These are phyloP conservation scores for Hapsidospora chrysogenum DNA, from an alignment of 495 filamentous ascomycete genomes.

Conservation along the genomic window DNA sequence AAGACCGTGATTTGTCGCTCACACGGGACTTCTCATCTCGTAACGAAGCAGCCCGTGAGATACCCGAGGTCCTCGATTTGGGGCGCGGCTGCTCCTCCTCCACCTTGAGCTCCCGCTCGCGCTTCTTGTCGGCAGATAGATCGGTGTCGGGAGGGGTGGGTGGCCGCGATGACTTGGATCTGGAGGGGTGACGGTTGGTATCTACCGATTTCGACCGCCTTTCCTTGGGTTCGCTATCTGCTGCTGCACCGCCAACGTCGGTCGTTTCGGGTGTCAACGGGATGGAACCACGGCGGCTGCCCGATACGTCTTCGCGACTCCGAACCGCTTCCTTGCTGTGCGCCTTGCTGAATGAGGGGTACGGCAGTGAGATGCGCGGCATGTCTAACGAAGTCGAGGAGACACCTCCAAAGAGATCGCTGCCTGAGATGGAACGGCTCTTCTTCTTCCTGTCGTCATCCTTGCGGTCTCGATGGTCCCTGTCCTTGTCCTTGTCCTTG, in stretches of 20 bases:
- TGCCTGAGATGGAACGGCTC: constrained; percentile 24
- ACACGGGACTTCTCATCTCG: constrained; percentile 23
- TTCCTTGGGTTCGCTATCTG: constrained; percentile 1
- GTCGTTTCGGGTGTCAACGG: constrained; percentile 68
- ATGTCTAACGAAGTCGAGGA: constrained; percentile 16
- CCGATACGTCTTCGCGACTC: constrained; percentile 38
- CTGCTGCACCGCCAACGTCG: constrained; percentile 28
- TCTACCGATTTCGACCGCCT: constrained; percentile 22
- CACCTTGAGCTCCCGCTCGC: constrained; percentile 16
- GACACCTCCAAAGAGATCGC: constrained; percentile 25
- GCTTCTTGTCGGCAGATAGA: constrained; percentile 26
- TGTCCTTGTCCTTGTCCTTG: constrained; percentile 5
- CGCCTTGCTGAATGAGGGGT: constrained; percentile 75
- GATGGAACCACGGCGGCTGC: constrained; percentile 18
- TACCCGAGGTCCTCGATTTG: constrained; percentile 19
- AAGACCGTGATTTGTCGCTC: constrained; percentile 27
- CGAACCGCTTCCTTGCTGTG: constrained; percentile 71
- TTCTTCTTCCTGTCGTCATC: constrained; percentile 8
- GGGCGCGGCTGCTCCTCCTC: constrained; percentile 14
- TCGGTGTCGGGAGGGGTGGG: constrained; percentile 41
- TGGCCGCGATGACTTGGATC: constrained; percentile 24
- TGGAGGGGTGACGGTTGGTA: constrained; percentile 4
- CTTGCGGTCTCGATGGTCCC: constrained; percentile 6
- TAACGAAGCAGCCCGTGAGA: constrained; percentile 23
- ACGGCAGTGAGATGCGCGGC: constrained; percentile 47